Evolutionary conservation across 1,284 basidiomycete species (phyloP), one percentile per base, ranked within the genome.

Genomic region (Trametes sp.): DNA sequence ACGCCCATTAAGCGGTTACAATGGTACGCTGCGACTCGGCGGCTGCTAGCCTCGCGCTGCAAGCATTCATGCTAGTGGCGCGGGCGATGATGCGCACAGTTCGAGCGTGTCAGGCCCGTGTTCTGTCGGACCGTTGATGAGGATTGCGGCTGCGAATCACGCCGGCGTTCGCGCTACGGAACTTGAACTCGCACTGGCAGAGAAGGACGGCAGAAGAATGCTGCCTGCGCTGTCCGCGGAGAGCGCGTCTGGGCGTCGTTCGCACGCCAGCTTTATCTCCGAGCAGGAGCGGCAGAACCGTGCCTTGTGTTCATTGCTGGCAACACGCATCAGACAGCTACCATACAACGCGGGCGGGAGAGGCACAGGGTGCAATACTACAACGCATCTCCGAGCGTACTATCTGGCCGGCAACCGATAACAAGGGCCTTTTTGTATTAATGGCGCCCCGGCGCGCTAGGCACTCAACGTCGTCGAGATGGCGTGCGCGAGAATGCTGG

Each of bases 401-500:
- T 45, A 24, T 41, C 28, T 45, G 14, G 28, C 21, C 29, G 11
- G 42, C 13, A n/a, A n/a, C 51, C 19, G 21, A 44, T 45, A 31
- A 19, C 38, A 23, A 11, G 41, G 28, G 33, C 42, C 9, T 29
- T 42, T 14, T 44, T 10, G 38, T 42, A 21, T 7, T 35, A 26
- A 11, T 10, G 54, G 26, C 28, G 51, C 41, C 21, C 28, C 24
- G 36, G 19, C 59, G 59, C 21, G 41, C 59, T 68, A 67, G 59
- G 59, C 42, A 45, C 77, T 78, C 21, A 84, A 73, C 21, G 69
- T 67, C 7, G 80, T 83, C 19, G 81, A 76, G 53, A 83, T 76
- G 14, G 77, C 78, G 70, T 83, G 80, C 33, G 81, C 81, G 51
- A 83, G 75, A 59, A 80, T 74, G 63, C 83, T 84, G 61, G 26